These are phyloP conservation scores for Tagetes patula DNA, from an alignment of 129 eudicot genomes.

Conservation along the genomic window DNA sequence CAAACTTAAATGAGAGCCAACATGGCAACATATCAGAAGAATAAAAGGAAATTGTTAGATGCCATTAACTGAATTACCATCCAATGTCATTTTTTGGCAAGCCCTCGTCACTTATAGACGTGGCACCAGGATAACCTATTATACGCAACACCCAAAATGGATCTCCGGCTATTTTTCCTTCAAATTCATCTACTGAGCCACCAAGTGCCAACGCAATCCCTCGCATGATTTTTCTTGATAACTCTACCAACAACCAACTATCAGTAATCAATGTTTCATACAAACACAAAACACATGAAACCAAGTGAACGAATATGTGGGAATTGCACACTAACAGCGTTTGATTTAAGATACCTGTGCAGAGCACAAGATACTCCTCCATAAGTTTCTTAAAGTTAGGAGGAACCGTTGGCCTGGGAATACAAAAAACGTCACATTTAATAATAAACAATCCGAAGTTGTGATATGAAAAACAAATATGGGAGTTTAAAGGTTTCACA, in stretches of 20 bases:
- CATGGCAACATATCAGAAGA: not conserved
- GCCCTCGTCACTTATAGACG: constrained; percentile 35
- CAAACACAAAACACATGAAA: constrained; percentile 3
- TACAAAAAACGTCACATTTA: constrained; percentile 1
- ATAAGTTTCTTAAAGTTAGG: constrained; percentile 48
- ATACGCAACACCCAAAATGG: constrained; percentile 93
- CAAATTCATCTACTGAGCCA: constrained; percentile 64
- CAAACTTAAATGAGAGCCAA: constrained; percentile 15
- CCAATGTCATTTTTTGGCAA: constrained; percentile 61
- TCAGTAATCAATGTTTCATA: constrained; percentile 3
- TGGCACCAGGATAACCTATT: constrained; percentile 79
- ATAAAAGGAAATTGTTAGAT: not conserved
- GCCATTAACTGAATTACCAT: constrained; percentile 51
- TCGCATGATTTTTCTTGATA: constrained; percentile 79
- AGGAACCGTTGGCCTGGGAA: constrained; percentile 81
- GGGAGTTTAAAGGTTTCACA: constrained; percentile 15
- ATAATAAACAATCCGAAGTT: constrained; percentile 18
- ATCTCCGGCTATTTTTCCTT: constrained; percentile 84
- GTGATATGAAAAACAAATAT: constrained; percentile 17
- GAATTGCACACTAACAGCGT: too few relatives aligned
- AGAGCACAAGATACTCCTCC: constrained; percentile 72
- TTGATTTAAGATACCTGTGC: constrained; percentile 59
- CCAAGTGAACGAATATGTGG: not conserved
- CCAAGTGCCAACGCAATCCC: constrained; percentile 92
- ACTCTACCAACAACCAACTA: constrained; percentile 39